A percentile compares a stretch with the other conserved stretches of the same genome.
phyloP scores from a whole-genome alignment of 495 filamentous ascomycete species.

The Tuber borchii region DNA sequence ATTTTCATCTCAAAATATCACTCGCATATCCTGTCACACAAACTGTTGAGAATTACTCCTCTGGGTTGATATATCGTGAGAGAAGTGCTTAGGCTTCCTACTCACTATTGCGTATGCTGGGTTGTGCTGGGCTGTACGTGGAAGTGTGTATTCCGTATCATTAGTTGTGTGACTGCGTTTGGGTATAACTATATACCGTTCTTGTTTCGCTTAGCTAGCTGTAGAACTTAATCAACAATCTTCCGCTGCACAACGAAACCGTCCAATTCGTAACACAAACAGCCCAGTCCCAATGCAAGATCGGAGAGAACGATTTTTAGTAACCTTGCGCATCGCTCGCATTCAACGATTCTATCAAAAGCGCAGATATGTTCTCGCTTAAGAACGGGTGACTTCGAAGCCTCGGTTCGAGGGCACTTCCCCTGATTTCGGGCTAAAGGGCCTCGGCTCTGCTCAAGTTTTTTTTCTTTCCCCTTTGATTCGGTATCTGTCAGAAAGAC shows the following conservation, averaged over 20 bases:
- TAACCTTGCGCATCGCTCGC: neutral
- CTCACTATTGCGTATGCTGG: too few species aligned
- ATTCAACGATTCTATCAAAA: neutral
- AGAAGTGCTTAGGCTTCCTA: too few species aligned
- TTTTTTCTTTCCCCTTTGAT: neutral
- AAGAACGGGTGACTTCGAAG: neutral
- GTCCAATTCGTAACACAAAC: too few species aligned
- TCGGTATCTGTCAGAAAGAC: neutral
- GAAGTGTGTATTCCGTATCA: too few species aligned
- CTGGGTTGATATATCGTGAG: too few species aligned
- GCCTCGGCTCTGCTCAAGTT: neutral
- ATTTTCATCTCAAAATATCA: neutral
- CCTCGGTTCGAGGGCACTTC: neutral
- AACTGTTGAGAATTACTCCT: too few species aligned
- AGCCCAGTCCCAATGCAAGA: neutral
- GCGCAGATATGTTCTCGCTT: neutral
- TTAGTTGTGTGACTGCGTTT: too few species aligned
- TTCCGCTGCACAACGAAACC: too few species aligned
- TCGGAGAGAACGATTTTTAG: neutral
- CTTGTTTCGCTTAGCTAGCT: too few species aligned
- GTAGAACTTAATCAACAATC: too few species aligned
- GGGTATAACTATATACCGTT: too few species aligned
- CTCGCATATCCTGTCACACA: neutral
- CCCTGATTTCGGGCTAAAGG: neutral
- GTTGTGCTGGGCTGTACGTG: too few species aligned